phyloP scores from a whole-genome alignment of 2,329 filamentous ascomycete genomes.

The Trichoderma hamatum region DNA sequence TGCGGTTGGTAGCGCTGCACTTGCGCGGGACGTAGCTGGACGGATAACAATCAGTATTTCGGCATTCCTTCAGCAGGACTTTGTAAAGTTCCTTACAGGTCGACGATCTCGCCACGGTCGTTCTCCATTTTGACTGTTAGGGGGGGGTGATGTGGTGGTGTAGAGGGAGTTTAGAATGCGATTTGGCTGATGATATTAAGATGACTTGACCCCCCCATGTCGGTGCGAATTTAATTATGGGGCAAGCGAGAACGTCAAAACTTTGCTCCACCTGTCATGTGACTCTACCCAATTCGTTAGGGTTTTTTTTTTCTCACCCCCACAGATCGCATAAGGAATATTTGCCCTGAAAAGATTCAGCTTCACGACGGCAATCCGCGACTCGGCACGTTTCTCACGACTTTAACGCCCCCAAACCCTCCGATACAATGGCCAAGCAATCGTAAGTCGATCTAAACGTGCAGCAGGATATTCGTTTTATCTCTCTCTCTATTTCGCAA shows the following conservation, averaged over 20 bases:
- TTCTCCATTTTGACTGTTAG: conserved; percentile 86
- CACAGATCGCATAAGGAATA: conserved; percentile 42
- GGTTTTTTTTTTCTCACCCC: conserved; percentile 47
- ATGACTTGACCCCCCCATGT: too few relatives aligned
- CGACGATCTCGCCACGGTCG: conserved; percentile 99
- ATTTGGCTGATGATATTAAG: too few relatives aligned
- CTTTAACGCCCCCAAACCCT: conserved; percentile 47
- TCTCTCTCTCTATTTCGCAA: background rate
- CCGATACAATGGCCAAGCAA: conserved; percentile 64
- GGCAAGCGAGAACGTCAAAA: too few relatives aligned
- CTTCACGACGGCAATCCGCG: conserved; percentile 43
- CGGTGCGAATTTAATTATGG: too few relatives aligned
- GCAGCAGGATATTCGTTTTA: background rate
- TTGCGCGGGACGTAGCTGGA: conserved; percentile 95
- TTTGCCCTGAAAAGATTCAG: conserved; percentile 42
- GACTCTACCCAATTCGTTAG: too few relatives aligned
- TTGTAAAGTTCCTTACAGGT: conserved; percentile 71
- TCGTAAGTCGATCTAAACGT: conserved; percentile 54
- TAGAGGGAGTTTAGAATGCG: conserved; percentile 36
- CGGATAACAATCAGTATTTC: conserved; percentile 36
- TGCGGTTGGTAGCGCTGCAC: conserved; percentile 98
- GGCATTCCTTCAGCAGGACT: conserved; percentile 7
- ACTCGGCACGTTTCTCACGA: conserved; percentile 45
- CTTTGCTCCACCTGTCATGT: too few relatives aligned
- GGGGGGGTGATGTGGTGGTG: conserved; percentile 36